Conservation (phyloP, 169 alveolate genomes). For the Plasmodium vivax region DNA sequence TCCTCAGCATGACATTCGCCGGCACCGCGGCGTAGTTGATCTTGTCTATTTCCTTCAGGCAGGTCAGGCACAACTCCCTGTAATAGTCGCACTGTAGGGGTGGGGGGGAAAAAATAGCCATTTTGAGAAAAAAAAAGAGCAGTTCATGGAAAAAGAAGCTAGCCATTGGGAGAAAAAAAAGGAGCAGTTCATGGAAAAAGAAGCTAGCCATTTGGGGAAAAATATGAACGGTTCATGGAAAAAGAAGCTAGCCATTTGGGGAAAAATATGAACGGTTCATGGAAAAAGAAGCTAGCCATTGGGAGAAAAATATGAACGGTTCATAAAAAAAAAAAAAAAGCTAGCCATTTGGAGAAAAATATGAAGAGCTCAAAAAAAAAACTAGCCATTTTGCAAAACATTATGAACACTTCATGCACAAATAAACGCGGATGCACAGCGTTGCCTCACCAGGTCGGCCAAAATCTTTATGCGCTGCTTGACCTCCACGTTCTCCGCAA, state of each 20-base stretch:
- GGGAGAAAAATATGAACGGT: too few relatives aligned
- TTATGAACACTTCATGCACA: not conserved
- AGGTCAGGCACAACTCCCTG: conserved; percentile 44
- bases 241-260: not conserved
- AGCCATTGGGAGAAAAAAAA: not conserved
- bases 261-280: too few relatives aligned
- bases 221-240: not conserved
- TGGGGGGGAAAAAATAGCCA: not conserved
- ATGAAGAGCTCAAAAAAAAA: not conserved
- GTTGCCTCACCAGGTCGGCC: conserved; percentile 19
- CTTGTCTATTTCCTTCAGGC: conserved; percentile 69
- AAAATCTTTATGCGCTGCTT: conserved; percentile 37
- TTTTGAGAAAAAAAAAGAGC: not conserved
- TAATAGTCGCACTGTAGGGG: conserved; percentile 55
- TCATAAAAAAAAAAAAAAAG: not conserved
- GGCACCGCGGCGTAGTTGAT: conserved; percentile 37
- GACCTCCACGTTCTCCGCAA: not conserved
- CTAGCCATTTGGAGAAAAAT: not conserved
- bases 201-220: not conserved
- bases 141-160: not conserved
- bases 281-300: too few relatives aligned
- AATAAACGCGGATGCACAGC: not conserved
- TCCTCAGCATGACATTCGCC: conserved; percentile 65
- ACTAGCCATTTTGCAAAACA: not conserved
- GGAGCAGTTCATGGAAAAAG: not conserved